phyloP scores from a whole-genome alignment of 1,284 basidiomycete species.

The Apiotrichum mycotoxinovorans region DNA sequence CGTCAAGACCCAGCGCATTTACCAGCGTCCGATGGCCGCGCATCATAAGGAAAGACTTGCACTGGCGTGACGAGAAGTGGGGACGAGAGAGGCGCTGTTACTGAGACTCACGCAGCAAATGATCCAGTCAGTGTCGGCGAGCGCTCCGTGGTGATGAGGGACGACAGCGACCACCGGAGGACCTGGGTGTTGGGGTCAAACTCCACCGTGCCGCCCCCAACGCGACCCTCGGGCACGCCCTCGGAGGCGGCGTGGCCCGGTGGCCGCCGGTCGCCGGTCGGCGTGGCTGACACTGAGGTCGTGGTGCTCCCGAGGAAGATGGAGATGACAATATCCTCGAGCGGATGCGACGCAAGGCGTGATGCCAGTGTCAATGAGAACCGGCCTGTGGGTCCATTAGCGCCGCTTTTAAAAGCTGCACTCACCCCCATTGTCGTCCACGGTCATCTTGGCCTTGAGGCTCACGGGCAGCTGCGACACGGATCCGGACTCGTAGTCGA shows the following conservation, averaged over 20 bases:
- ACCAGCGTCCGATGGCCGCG: too few species aligned
- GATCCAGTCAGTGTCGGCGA: constrained; percentile 69
- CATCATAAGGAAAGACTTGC: too few species aligned
- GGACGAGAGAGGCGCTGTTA: too few species aligned
- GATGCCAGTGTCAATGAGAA: constrained; percentile 70
- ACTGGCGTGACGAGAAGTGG: too few species aligned
- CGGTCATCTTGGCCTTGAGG: constrained; percentile 60
- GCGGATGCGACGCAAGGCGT: constrained; percentile 60
- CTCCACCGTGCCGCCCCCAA: constrained; percentile 67
- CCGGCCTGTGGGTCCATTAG: constrained; percentile 55
- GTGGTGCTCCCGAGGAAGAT: constrained; percentile 70
- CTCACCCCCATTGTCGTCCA: constrained; percentile 64
- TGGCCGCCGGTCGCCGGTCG: constrained; percentile 41
- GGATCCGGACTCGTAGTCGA: constrained; percentile 70
- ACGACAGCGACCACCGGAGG: constrained; percentile 70
- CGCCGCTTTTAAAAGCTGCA: not conserved
- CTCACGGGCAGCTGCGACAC: constrained; percentile 59
- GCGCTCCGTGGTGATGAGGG: constrained; percentile 64
- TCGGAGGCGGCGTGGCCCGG: constrained; percentile 23
- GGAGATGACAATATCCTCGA: constrained; percentile 69
- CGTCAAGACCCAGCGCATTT: too few species aligned
- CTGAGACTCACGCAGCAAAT: constrained; percentile 58
- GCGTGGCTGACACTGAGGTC: constrained; percentile 52
- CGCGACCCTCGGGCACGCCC: constrained; percentile 36
- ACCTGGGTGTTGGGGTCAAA: constrained; percentile 67